Evolutionary conservation across 1,284 basidiomycete species (phyloP), one percentile per base, ranked within the genome.

Genomic region (Filobasidium uniguttulatum): DNA sequence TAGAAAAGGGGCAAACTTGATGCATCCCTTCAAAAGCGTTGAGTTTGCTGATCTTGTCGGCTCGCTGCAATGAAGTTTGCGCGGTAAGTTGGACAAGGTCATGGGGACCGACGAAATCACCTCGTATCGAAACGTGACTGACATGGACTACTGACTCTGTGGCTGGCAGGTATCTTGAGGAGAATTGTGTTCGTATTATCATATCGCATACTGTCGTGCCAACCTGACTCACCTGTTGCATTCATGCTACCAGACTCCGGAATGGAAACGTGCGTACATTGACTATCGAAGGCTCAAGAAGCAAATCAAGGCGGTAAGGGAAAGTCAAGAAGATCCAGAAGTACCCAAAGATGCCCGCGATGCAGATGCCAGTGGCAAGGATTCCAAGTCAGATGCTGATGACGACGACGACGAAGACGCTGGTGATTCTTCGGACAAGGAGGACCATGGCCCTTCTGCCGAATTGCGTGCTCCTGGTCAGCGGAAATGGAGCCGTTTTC

Each of bases 251-350:
- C 59, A 62, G 41, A 70, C 67, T 5, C 66, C 67, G 3, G 68
- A 70, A 51, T 70, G 68, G 68, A 66, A 66, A 52, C 58, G 68
- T 22, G 67, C 67, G 9, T 71, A 70, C 53, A 69, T 71, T 55
- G 66, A 70, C 55, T 70, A 70, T 55, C 62, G 64, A 38, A 61
- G 58, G 33, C 62, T 64, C 45, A 71, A 70, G 58, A 70, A 71
- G 55, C 56, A 57, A 17, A 68, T 71, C 60, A 70, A 69, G 53
- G 59, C 62, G 22, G 56, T 68, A 5, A 55, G 55, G 3, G 26
- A n/a, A 25, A 45, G 50, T 6, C 50, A 53, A 41, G 15, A 26
- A n/a, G 12, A 28, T 4, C 40, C 15, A 34, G 5, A 19, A 14
- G 15, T 34, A 12, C 15, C 46, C 26, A 44, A 35, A 28, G 5